A percentile compares a stretch with the other conserved stretches of the same genome.
Evolutionary conservation across 1,284 basidiomycete genomes (phyloP).

Genomic region (Microbotryum lychnidis-dioicae): DNA sequence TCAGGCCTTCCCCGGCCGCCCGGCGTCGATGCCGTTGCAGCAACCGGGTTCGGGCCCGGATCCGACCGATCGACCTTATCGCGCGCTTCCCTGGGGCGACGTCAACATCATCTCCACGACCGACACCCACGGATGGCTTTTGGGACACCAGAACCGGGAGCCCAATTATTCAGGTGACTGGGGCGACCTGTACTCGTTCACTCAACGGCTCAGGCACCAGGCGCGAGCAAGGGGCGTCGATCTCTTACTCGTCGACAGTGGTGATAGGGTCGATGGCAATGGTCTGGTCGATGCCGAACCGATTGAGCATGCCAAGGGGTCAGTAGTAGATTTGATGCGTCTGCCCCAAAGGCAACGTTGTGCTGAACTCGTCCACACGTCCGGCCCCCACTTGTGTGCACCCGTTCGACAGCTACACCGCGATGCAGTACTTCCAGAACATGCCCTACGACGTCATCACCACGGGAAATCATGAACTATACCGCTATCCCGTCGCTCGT

Average conservation of each 20-base stretch:
- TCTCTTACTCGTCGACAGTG: conserved; percentile 34
- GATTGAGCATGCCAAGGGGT: conserved; percentile 13
- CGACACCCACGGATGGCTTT: conserved; percentile 35
- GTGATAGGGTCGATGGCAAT: conserved; percentile 36
- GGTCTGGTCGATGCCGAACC: conserved; percentile 35
- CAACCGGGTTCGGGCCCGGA: conserved; percentile 18
- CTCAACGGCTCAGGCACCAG: background rate
- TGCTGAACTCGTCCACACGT: background rate
- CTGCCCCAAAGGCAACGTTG: too few species aligned
- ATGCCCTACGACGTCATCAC: conserved; percentile 34
- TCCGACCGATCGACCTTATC: conserved; percentile 24
- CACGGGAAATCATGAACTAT: conserved; percentile 37
- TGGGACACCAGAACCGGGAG: conserved; percentile 34
- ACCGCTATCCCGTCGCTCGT: conserved; percentile 32
- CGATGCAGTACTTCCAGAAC: conserved; percentile 24
- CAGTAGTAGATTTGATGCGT: background rate
- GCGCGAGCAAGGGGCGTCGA: conserved; percentile 30
- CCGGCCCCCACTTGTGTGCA: background rate
- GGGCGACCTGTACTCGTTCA: conserved; percentile 35
- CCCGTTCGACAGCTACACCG: conserved; percentile 18
- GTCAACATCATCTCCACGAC: conserved; percentile 33
- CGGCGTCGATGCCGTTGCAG: conserved; percentile 1
- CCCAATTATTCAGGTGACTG: conserved; percentile 33
- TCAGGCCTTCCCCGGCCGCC: background rate
- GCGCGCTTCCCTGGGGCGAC: conserved; percentile 32